Evolutionary conservation across 306 rosid genomes (phyloP).

Genomic region (Carpinus fangiana): DNA sequence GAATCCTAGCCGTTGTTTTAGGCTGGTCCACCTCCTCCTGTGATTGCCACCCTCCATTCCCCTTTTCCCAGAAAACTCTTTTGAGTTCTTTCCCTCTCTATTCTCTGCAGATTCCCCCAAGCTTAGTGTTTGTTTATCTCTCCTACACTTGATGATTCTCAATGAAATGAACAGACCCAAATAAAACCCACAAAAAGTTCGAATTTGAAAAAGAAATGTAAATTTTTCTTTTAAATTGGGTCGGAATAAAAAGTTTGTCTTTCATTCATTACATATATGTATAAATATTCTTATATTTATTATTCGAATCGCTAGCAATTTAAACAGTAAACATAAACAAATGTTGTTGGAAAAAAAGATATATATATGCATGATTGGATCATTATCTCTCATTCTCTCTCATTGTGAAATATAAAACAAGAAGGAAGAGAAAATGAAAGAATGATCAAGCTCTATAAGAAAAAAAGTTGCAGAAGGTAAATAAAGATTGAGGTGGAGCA

Average conservation of each 20-base stretch:
- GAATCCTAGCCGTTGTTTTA: conserved; percentile 78
- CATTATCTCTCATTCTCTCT: not conserved
- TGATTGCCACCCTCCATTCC: conserved; percentile 62
- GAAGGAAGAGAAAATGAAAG: not conserved
- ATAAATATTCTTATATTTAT: too few relatives aligned
- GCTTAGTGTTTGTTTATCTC: not conserved
- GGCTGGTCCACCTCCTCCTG: conserved; percentile 45
- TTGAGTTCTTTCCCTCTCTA: not conserved
- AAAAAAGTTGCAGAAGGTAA: not conserved
- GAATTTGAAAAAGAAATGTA: not conserved
- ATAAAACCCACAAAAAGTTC: not conserved
- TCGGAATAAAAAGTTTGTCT: too few relatives aligned
- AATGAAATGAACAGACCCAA: not conserved
- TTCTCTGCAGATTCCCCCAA: not conserved
- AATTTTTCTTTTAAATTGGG: too few relatives aligned
- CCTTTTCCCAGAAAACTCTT: conserved; percentile 30
- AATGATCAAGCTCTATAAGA: conserved; percentile 5
- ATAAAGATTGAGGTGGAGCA: not conserved
- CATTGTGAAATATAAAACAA: not conserved
- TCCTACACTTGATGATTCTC: not conserved
- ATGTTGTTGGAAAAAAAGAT: not conserved
- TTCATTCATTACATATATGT: too few relatives aligned
- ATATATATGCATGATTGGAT: not conserved
- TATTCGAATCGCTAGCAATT: too few relatives aligned
- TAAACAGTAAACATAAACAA: not conserved